Base-by-base conservation (phyloP, 164 flowering plant genomes). In the Macadamia integrifolia region DNA sequence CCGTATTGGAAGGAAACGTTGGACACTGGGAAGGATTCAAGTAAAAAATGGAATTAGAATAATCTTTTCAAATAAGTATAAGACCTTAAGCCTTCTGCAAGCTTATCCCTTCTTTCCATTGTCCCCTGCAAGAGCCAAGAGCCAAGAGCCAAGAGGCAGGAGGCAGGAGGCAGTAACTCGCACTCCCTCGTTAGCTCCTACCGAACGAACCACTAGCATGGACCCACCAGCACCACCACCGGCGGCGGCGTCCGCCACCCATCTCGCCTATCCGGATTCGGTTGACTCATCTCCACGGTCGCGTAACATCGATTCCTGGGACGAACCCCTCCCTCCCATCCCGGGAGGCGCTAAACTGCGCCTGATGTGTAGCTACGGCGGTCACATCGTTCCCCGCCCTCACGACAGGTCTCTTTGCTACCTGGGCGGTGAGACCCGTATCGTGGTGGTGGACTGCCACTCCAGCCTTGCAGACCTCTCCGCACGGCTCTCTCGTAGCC, bases 291-390 rank as follows among this genome's bases (percentile, higher is more conserved):
- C 92, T 0, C 91, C 89, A 1, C 79, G 89, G 13, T 82, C 87
- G 17, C 86, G 87, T 40, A 72, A 74, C 80, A 72, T 81, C 46
- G 89, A 83, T 35, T 77, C 87, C 23, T 80, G 80, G 84, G 87
- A 83, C 50, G 86, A 82, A 6, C 78, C 62, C 8, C 1, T 65
- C 58, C 60, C 80, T 43, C 44, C 57, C 35, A 46, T 67, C 52
- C 72, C 50, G 50, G 69, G 73, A 30, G 23, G 23, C 23, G 40
- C 72, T 11, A 87, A 85, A 74, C 86, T 93, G 28, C 90, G 98
- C n/a, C 82, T 91, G 61, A 91, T 93, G 96, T 89, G 97, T 78
- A 88, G 94, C 85, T 91, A 86, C 58, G 98, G 93, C 68, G 98
- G 98, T 4, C 93, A 84, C 76, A 93, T 93, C 66, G 79, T 91